These are phyloP conservation scores for Xylaria grammica DNA, from an alignment of 495 filamentous ascomycete species.

Conservation along the genomic window DNA sequence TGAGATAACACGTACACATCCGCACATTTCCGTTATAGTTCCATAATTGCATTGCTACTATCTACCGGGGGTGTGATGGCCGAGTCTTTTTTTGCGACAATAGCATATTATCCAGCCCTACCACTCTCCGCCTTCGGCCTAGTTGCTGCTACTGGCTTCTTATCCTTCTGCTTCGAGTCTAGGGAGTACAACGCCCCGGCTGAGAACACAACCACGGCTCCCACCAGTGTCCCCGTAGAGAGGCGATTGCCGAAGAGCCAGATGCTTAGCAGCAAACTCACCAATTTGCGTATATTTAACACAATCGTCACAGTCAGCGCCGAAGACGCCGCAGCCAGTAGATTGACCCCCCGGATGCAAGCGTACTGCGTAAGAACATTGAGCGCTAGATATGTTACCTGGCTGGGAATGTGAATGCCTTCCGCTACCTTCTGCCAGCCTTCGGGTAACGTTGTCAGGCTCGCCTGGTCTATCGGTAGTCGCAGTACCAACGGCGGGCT, in stretches of 20 bases:
- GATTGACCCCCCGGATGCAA: slow-evolving; percentile 93
- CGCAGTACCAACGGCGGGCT: slow-evolving; percentile 54
- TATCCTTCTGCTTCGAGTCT: slow-evolving; percentile 58
- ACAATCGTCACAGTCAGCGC: slow-evolving; percentile 96
- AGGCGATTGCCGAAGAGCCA: slow-evolving; percentile 90
- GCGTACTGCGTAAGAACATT: slow-evolving; percentile 93
- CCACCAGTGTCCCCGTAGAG: slow-evolving; percentile 73
- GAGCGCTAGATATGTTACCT: slow-evolving; percentile 71
- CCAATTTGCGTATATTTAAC: slow-evolving; percentile 92
- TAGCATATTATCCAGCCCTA: slow-evolving; percentile 29
- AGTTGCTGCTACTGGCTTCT: slow-evolving; percentile 16
- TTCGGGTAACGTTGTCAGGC: slow-evolving; percentile 34
- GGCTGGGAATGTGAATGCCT: slow-evolving; percentile 63
- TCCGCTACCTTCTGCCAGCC: slow-evolving; percentile 38
- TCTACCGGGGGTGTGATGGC: neutral
- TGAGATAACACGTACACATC: neutral
- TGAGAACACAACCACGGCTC: slow-evolving; percentile 83
- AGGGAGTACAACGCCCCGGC: slow-evolving; percentile 88
- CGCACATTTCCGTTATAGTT: neutral
- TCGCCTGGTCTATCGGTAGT: slow-evolving; percentile 36
- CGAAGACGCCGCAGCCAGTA: slow-evolving; percentile 81
- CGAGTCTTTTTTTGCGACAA: neutral
- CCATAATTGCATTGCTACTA: neutral
- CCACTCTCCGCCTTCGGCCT: slow-evolving; percentile 29
- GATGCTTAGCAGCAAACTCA: slow-evolving; percentile 87